phyloP scores from a whole-genome alignment of 768 basidiomycete species.

The Mycena venus region DNA sequence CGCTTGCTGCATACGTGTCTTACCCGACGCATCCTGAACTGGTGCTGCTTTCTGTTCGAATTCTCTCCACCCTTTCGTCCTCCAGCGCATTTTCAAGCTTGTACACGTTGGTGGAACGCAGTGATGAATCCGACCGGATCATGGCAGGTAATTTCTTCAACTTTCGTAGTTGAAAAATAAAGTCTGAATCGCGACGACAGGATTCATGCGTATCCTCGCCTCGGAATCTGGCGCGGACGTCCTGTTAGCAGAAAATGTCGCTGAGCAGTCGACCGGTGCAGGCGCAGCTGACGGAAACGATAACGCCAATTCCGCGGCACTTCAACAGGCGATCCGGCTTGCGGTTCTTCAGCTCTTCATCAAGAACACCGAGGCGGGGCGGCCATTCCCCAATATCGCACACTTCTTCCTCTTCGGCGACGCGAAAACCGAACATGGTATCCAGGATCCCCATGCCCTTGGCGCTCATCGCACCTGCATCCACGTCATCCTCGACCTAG shows the following conservation, averaged over 20 bases:
- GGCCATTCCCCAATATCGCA: constrained; percentile 84
- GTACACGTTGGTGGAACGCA: constrained; percentile 83
- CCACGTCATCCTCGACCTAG: constrained; percentile 84
- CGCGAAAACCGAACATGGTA: constrained; percentile 68
- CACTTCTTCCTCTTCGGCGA: constrained; percentile 90
- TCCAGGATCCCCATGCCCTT: constrained; percentile 85
- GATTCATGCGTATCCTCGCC: constrained; percentile 78
- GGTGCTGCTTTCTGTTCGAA: constrained; percentile 82
- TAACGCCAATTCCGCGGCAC: constrained; percentile 57
- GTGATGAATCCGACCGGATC: constrained; percentile 88
- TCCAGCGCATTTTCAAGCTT: constrained; percentile 80
- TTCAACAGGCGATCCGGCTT: constrained; percentile 79
- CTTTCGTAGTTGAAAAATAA: not conserved
- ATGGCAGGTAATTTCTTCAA: constrained; percentile 53
- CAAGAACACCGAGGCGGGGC: constrained; percentile 73
- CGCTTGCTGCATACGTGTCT: constrained; percentile 85
- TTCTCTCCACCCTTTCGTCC: constrained; percentile 74
- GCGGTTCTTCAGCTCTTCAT: constrained; percentile 88
- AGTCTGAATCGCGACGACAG: constrained; percentile 41
- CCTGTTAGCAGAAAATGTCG: constrained; percentile 67
- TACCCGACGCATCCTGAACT: constrained; percentile 81
- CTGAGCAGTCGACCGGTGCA: constrained; percentile 78
- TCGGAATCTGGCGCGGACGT: constrained; percentile 74
- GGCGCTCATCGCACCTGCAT: constrained; percentile 79
- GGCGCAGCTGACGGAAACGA: constrained; percentile 69